Evolutionary conservation across 2,329 filamentous ascomycete species (phyloP).

Genomic region (Tolypocladium capitatum): DNA sequence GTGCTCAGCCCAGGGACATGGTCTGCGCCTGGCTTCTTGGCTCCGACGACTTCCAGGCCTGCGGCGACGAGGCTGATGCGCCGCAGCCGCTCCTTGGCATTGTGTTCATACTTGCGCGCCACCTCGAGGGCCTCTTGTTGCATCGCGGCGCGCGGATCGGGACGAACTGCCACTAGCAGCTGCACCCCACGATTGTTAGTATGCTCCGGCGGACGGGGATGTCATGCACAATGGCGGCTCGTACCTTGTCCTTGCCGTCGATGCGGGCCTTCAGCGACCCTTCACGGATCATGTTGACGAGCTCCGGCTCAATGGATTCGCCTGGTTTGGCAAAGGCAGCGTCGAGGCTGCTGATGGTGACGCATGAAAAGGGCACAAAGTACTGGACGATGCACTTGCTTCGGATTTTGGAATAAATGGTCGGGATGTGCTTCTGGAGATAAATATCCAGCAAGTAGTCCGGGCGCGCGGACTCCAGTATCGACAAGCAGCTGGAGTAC

Average conservation of each 20-base stretch:
- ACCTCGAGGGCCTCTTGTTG: constrained; percentile 57
- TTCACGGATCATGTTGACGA: constrained; percentile 63
- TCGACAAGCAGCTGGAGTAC: constrained; percentile 72
- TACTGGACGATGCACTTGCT: constrained; percentile 91
- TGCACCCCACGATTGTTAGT: constrained; percentile 14
- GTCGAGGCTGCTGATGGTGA: constrained; percentile 68
- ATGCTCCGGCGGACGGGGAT: not conserved
- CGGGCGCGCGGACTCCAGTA: constrained; percentile 65
- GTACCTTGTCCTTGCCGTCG: constrained; percentile 65
- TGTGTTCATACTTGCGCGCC: constrained; percentile 58
- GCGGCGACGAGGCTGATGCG: constrained; percentile 64
- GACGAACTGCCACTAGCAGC: constrained; percentile 60
- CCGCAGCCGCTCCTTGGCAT: constrained; percentile 63
- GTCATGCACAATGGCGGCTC: not conserved
- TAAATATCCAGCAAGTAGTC: constrained; percentile 90
- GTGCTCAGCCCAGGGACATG: constrained; percentile 5
- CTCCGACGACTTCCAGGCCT: constrained; percentile 50
- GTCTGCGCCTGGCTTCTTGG: constrained; percentile 8
- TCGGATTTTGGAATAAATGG: constrained; percentile 62
- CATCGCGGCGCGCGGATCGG: constrained; percentile 52
- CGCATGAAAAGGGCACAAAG: constrained; percentile 77
- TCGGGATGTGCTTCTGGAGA: constrained; percentile 58
- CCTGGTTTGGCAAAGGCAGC: constrained; percentile 57
- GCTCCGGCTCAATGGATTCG: constrained; percentile 56
- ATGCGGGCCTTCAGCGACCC: constrained; percentile 65